Evolutionary conservation across 2,329 filamentous ascomycete species (phyloP).

Genomic region (Didymosphaeria variabile): DNA sequence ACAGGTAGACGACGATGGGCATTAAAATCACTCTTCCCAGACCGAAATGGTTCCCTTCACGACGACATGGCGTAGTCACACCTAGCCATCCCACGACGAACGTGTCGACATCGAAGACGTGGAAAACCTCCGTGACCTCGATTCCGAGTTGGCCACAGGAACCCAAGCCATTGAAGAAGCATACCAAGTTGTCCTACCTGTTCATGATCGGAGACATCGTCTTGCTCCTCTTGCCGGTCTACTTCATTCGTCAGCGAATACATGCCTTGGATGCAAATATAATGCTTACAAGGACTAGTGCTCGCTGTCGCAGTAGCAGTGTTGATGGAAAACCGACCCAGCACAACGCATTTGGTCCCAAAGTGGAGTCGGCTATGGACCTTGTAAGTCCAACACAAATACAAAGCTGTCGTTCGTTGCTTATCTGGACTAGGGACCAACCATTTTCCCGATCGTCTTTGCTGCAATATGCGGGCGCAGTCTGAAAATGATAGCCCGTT

Average conservation of each 20-base stretch:
- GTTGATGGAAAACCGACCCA: slow-evolving; percentile 37
- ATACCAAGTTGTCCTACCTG: slow-evolving; percentile 32
- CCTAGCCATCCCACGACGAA: no score
- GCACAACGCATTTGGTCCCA: slow-evolving; percentile 33
- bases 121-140: slow-evolving; percentile 29
- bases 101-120: slow-evolving; percentile 27
- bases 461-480: slow-evolving; percentile 46
- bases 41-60: no score
- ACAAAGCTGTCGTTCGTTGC: not conserved
- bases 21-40: no score
- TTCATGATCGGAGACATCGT: slow-evolving; percentile 35
- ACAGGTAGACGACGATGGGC: no score
- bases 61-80: no score
- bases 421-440: slow-evolving; percentile 36
- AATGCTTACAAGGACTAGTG: slow-evolving; percentile 26
- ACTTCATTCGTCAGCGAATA: slow-evolving; percentile 43
- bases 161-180: slow-evolving; percentile 32
- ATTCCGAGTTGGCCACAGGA: slow-evolving; percentile 45
- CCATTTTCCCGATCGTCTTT: slow-evolving; percentile 49
- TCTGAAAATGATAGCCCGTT: slow-evolving; percentile 49
- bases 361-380: slow-evolving; percentile 14
- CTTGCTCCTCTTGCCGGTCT: slow-evolving; percentile 41
- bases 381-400: not conserved
- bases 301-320: slow-evolving; percentile 33
- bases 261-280: slow-evolving; percentile 2